Evolutionary conservation across 108 stramenopile species (phyloP).

Genomic region (Skeletonema tropicum): DNA sequence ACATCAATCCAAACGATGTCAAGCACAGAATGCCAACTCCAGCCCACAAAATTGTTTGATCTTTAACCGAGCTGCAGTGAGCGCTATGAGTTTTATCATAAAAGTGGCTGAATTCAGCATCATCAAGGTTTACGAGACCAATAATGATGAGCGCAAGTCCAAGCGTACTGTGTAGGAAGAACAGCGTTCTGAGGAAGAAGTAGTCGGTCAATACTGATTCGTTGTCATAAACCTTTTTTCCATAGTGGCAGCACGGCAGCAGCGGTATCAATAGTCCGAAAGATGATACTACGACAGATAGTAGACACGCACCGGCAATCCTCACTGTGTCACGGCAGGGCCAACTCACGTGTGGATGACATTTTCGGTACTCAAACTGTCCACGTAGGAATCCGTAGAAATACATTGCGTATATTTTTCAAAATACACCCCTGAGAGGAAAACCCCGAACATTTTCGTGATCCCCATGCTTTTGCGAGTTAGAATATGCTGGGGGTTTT

Average conservation of each 20-base stretch:
- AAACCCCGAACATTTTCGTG: too few species aligned
- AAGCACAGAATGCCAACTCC: constrained; percentile 53
- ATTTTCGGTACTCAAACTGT: too few species aligned
- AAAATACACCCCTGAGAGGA: too few species aligned
- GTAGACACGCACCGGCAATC: constrained; percentile 38
- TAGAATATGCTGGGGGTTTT: too few species aligned
- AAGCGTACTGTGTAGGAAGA: constrained; percentile 45
- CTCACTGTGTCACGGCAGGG: too few species aligned
- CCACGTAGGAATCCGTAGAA: too few species aligned
- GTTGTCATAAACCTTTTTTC: neutral
- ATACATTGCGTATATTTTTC: too few species aligned
- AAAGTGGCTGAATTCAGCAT: constrained; percentile 22
- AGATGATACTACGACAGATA: constrained; percentile 43
- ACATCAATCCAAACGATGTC: constrained; percentile 63
- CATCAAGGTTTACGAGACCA: constrained; percentile 35
- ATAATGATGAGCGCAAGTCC: constrained; percentile 35
- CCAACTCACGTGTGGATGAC: too few species aligned
- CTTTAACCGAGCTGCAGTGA: constrained; percentile 38
- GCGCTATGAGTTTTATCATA: constrained; percentile 13
- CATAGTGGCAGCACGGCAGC: constrained; percentile 35
- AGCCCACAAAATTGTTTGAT: constrained; percentile 52
- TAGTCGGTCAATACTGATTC: constrained; percentile 14
- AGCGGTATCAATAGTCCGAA: constrained; percentile 28
- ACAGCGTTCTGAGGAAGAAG: constrained; percentile 34
- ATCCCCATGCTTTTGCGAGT: too few species aligned